Evolutionary conservation across 1,284 basidiomycete genomes (phyloP).

Genomic region (Mrakiaceae sp.): DNA sequence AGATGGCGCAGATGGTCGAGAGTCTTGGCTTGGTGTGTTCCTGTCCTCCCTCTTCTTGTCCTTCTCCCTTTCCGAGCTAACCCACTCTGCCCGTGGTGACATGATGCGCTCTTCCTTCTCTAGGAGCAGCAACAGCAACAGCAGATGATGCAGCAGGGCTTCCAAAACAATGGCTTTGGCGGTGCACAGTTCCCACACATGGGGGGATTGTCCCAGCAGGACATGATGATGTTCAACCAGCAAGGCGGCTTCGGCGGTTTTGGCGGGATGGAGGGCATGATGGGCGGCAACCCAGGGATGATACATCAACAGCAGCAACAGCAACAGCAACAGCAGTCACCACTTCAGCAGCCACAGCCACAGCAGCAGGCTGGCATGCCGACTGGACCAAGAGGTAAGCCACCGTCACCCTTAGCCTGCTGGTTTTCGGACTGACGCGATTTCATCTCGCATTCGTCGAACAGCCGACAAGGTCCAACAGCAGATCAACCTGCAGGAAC

Average conservation of each 20-base stretch:
- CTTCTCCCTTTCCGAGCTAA: neutral
- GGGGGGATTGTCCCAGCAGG: neutral
- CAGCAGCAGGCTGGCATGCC: neutral
- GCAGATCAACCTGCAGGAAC: neutral
- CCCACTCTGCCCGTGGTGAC: neutral
- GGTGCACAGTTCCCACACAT: no score
- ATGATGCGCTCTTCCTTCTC: neutral
- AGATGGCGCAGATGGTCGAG: conserved; percentile 64
- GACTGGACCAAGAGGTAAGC: neutral
- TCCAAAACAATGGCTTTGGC: neutral
- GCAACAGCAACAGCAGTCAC: conserved; percentile 1
- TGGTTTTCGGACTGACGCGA: neutral
- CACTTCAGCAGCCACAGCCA: neutral
- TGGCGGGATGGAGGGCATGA: conserved; percentile 24
- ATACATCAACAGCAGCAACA: conserved; percentile 4
- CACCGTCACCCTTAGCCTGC: neutral
- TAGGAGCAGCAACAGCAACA: conserved; percentile 26
- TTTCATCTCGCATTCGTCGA: neutral
- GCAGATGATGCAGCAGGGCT: conserved; percentile 28
- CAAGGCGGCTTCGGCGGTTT: conserved; percentile 10
- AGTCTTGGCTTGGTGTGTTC: conserved; percentile 35
- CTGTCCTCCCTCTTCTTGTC: neutral
- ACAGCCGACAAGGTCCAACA: neutral
- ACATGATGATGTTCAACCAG: conserved; percentile 15
- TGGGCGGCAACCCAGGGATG: conserved; percentile 28